These are phyloP conservation scores for Camelina sativa DNA, from an alignment of 345 rosid genomes.

Conservation along the genomic window DNA sequence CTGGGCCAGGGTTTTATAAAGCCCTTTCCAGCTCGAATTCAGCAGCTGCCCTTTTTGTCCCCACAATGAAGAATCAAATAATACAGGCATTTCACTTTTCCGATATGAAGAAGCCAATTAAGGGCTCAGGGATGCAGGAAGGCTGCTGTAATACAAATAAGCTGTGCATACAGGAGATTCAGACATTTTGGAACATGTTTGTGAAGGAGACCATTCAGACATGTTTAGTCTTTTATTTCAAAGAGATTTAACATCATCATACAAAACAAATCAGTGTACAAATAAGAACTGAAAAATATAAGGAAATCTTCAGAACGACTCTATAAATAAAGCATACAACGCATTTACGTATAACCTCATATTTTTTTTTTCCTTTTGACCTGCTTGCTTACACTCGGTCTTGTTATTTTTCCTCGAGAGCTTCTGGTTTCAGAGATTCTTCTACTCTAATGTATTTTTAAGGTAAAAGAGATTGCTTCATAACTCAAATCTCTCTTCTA, in stretches of 20 bases:
- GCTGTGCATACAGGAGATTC: background rate
- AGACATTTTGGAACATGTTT: background rate
- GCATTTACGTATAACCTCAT: slow-evolving; percentile 33
- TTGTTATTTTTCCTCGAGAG: slow-evolving; percentile 15
- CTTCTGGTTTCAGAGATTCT: slow-evolving; percentile 31
- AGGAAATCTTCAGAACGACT: slow-evolving; percentile 20
- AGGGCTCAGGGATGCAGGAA: background rate
- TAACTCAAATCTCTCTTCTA: slow-evolving; percentile 24
- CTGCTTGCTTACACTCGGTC: slow-evolving; percentile 9
- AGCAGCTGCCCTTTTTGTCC: background rate
- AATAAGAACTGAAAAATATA: background rate
- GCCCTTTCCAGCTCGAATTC: background rate
- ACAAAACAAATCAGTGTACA: slow-evolving; percentile 41
- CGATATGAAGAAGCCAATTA: background rate
- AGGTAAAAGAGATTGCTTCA: slow-evolving; percentile 22
- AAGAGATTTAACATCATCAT: slow-evolving; percentile 28
- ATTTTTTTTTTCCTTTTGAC: slow-evolving; percentile 4
- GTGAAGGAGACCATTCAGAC: slow-evolving; percentile 20
- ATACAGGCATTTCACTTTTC: background rate
- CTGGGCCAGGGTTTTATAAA: slow-evolving; percentile 28
- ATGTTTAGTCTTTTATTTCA: slow-evolving; percentile 29
- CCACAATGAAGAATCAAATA: slow-evolving; percentile 12
- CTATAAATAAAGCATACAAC: slow-evolving; percentile 33
- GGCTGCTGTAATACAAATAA: background rate
- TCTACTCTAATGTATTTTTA: slow-evolving; percentile 25